phyloP scores from a whole-genome alignment of 257 asterid genomes.

The Solanum phureja region DNA sequence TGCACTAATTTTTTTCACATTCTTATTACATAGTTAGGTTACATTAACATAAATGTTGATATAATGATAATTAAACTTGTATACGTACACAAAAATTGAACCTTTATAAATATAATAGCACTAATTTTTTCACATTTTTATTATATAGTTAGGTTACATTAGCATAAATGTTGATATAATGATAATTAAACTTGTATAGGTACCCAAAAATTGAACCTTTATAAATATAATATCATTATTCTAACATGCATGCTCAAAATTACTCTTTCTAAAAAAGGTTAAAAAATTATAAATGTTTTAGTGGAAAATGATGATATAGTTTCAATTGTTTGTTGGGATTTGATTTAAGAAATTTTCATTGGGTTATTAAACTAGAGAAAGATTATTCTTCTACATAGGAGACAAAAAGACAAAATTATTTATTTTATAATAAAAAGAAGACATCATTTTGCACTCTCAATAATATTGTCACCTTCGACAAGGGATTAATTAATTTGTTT shows the following conservation, averaged over 20 bases:
- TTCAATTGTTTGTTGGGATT: neutral
- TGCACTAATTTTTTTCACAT: neutral
- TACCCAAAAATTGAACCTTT: neutral
- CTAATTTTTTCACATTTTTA: neutral
- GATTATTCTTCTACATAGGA: slow-evolving; percentile 6
- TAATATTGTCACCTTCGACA: neutral
- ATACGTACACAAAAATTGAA: neutral
- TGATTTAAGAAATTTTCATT: neutral
- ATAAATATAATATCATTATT: neutral
- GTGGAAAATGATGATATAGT: neutral
- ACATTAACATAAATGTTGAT: neutral
- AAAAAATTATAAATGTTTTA: neutral
- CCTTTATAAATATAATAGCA: neutral
- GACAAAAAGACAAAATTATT: neutral
- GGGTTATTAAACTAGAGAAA: neutral
- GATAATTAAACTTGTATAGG: neutral
- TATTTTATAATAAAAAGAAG: neutral
- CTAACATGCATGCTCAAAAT: neutral
- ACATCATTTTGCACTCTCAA: slow-evolving; percentile 6
- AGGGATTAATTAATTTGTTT: neutral
- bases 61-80: neutral
- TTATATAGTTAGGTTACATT: neutral
- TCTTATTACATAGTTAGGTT: neutral
- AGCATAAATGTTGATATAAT: neutral
- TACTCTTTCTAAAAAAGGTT: too few species aligned